These are phyloP conservation scores for Picea abies DNA, from an alignment of 83 land plant genomes.

Conservation along the genomic window DNA sequence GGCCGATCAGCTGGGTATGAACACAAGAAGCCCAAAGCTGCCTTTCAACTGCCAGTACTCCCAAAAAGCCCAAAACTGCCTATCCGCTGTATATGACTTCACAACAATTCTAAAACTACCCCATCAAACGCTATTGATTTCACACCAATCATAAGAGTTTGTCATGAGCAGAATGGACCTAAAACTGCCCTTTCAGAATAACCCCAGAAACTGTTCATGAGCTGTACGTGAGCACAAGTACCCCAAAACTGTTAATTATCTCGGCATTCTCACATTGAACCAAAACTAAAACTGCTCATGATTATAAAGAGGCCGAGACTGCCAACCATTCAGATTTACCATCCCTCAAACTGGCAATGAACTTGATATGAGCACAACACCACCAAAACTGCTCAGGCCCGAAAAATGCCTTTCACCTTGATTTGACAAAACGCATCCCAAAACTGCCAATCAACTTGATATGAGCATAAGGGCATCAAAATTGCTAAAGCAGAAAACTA, in stretches of 20 bases:
- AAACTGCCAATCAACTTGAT: conserved; percentile 2
- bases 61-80: conserved; percentile 11
- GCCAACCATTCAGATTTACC: neutral
- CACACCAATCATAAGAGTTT: neutral
- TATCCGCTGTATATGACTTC: neutral
- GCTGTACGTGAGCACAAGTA: no score
- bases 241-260: neutral
- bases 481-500: neutral
- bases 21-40: neutral
- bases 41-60: neutral
- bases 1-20: neutral
- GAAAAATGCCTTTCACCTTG: no score
- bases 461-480: neutral
- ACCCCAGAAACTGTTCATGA: neutral
- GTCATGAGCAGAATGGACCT: neutral
- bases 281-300: neutral
- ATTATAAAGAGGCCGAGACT: neutral
- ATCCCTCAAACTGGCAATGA: neutral
- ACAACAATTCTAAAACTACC: neutral
- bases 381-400: neutral
- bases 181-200: neutral
- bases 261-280: neutral
- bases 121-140: neutral
- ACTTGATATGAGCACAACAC: neutral
- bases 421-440: neutral